Conservation (phyloP, 2,329 filamentous ascomycete genomes). For the Xylaria polymorpha region DNA sequence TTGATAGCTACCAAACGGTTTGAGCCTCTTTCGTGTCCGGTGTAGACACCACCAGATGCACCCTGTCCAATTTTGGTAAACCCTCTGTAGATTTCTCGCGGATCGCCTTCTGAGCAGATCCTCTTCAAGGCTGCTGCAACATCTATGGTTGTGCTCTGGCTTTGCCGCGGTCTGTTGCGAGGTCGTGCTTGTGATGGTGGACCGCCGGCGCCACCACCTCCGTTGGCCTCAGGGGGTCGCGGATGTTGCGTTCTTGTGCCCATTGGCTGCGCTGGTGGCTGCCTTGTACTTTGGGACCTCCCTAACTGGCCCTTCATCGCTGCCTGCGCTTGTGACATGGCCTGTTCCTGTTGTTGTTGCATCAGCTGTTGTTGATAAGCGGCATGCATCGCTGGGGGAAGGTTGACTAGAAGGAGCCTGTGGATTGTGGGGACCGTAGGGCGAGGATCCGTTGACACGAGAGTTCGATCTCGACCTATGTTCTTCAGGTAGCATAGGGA, state of each 20-base stretch:
- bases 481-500: slow-evolving; percentile 73
- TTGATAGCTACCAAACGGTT: slow-evolving; percentile 97
- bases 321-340: slow-evolving; percentile 82
- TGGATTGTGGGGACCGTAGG: slow-evolving; percentile 58
- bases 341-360: slow-evolving; percentile 89
- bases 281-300: slow-evolving; percentile 79
- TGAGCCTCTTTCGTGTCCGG: slow-evolving; percentile 83
- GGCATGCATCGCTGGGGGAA: slow-evolving; percentile 55
- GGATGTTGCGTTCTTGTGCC: slow-evolving; percentile 65
- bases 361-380: slow-evolving; percentile 71
- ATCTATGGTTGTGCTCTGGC: slow-evolving; percentile 84
- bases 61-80: slow-evolving; percentile 97
- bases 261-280: slow-evolving; percentile 62
- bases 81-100: slow-evolving; percentile 85
- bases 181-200: slow-evolving; percentile 56
- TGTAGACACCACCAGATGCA: slow-evolving; percentile 94
- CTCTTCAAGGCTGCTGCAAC: slow-evolving; percentile 84
- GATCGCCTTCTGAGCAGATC: slow-evolving; percentile 91
- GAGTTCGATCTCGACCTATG: slow-evolving; percentile 77
- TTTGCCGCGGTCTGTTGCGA: slow-evolving; percentile 82
- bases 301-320: slow-evolving; percentile 78
- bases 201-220: slow-evolving; percentile 44
- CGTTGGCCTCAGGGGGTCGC: slow-evolving; percentile 49
- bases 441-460: slow-evolving; percentile 65
- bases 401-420: slow-evolving; percentile 57